Percentiles rank a stretch among this genome's conserved stretches.
Conservation (phyloP, 768 basidiomycete genomes). For the Dioszegia aurantiaca region DNA sequence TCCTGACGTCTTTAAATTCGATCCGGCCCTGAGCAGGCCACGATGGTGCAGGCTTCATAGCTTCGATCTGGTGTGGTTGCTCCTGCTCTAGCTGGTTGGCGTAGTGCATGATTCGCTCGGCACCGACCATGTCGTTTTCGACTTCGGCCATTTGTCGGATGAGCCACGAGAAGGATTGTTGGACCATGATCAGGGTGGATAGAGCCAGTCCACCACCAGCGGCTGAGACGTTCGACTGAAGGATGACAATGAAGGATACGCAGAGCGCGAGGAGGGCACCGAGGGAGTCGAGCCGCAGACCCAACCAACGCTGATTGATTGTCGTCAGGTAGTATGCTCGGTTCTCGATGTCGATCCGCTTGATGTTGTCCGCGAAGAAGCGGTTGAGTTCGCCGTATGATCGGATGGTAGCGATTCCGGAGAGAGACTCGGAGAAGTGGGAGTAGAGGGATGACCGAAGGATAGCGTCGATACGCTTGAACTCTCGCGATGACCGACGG, state of each 20-base stretch:
- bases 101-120: constrained; percentile 65
- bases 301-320: constrained; percentile 79
- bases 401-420: constrained; percentile 80
- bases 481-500: constrained; percentile 76
- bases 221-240: constrained; percentile 72
- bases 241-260: constrained; percentile 76
- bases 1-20: constrained; percentile 69
- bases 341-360: constrained; percentile 79
- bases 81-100: constrained; percentile 78
- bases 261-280: constrained; percentile 72
- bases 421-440: constrained; percentile 86
- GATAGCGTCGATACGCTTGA: constrained; percentile 75
- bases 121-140: constrained; percentile 83
- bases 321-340: constrained; percentile 80
- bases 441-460: constrained; percentile 81
- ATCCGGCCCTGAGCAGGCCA: constrained; percentile 78
- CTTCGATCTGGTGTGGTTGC: constrained; percentile 65
- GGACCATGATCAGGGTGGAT: constrained; percentile 73
- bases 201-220: constrained; percentile 75
- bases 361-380: constrained; percentile 71
- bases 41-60: constrained; percentile 59
- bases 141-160: constrained; percentile 60
- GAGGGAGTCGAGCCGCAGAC: constrained; percentile 81
- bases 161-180: constrained; percentile 55
- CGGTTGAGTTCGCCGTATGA: constrained; percentile 77